Evolutionary conservation across 805 yeast species (phyloP), one percentile per base, ranked within the genome.

Genomic region (Hanseniaspora lachancei): DNA sequence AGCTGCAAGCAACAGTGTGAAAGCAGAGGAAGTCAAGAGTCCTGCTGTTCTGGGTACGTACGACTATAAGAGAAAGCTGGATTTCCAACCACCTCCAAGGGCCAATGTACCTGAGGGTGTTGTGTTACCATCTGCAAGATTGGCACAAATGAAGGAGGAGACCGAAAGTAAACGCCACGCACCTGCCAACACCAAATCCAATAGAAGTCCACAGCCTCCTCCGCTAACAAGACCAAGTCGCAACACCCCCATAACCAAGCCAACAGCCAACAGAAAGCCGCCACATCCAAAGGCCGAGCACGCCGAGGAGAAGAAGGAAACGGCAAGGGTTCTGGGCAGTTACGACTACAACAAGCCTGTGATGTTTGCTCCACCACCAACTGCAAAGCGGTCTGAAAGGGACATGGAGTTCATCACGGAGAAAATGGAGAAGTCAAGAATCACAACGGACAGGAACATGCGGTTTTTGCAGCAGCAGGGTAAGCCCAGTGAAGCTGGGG

Each of bases 331-430:
- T 43, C 63, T 74, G 18, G 75, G 74, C 0, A 21, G 58, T 6
- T 69, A 69, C 56, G 61, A 66, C 35, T 64, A 72, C 54, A 59
- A 68, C 13, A 70, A 73, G 6, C 61, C 66, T 13, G 60, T 65
- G 7, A 66, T 65, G 41, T 68, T 67, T 54, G 71, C 74, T 4
- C 76, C 78, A 20, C 79, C 79, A 3, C 70, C 70, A 27, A 62
- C 60, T 6, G 66, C 68, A 23, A 51, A 60, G 24, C 21, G 62
- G 58, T 39, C 60, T 60, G 49, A 44, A 4, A 47, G 52, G 23
- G 49, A 52, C 40, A 9, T 50, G 32, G 51, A 54, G 47, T 41
- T 32, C 43, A 49, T 43, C 32, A 42, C 35, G 15, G 52, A 29
- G 18, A 49, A 27, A 32, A 39, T 44, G 23, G 54, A 44, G 18